A percentile compares a stretch with the other conserved stretches of the same genome.
These are phyloP conservation scores for Hypsizygus marmoreus DNA, from an alignment of 768 basidiomycete species.

Conservation along the genomic window DNA sequence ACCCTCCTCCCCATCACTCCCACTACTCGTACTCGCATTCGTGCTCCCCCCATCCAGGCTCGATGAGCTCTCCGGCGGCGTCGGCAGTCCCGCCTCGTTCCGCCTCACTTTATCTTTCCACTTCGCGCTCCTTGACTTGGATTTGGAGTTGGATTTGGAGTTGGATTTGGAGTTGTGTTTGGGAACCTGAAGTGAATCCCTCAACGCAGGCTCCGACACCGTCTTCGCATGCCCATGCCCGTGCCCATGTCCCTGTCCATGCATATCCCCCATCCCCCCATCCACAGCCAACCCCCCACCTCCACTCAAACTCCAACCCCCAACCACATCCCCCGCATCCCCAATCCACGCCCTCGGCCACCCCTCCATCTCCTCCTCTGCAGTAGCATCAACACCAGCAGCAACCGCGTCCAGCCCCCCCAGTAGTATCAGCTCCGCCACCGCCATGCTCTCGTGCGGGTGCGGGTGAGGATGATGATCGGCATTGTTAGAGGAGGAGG, in stretches of 20 bases:
- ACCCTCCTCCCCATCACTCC: neutral
- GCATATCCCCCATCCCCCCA: neutral
- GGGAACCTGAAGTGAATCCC: too few relatives aligned
- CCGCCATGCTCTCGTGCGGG: neutral
- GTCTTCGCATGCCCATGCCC: neutral
- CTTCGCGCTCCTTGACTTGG: neutral
- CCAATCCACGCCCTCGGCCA: constrained; percentile 22
- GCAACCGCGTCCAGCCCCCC: constrained; percentile 28
- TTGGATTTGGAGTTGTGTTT: neutral
- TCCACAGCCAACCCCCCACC: neutral
- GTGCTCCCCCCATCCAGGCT: constrained; percentile 7
- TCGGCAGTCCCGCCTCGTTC: constrained; percentile 17
- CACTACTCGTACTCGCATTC: too few relatives aligned
- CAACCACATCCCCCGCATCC: constrained; percentile 4
- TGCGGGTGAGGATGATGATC: too few relatives aligned
- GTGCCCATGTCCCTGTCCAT: neutral
- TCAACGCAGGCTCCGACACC: neutral
- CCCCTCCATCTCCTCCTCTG: constrained; percentile 7
- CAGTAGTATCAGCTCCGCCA: constrained; percentile 28
- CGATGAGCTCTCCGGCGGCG: constrained; percentile 16
- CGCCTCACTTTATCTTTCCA: neutral
- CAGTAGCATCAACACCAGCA: constrained; percentile 4
- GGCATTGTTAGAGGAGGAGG: too few relatives aligned
- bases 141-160: neutral
- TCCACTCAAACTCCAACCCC: neutral